A percentile compares a stretch with the other conserved stretches of the same genome.
These are phyloP conservation scores for Yamadazyma sp. DNA, from an alignment of 805 yeast species.

Conservation along the genomic window DNA sequence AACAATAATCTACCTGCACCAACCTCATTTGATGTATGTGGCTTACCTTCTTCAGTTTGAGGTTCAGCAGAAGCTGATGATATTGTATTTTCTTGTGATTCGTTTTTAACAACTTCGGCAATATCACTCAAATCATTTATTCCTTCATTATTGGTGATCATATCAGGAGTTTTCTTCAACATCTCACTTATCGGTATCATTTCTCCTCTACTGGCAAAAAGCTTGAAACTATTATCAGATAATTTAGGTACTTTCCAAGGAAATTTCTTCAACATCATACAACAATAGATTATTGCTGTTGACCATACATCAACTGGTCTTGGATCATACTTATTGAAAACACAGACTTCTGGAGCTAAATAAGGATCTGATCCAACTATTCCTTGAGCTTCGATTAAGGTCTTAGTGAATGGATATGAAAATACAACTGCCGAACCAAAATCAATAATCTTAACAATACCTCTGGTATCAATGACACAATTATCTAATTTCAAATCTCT, in stretches of 20 bases:
- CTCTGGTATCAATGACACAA: slow-evolving; percentile 72
- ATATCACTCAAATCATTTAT: slow-evolving; percentile 15
- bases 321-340: slow-evolving; percentile 62
- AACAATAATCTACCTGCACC: slow-evolving; percentile 72
- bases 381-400: slow-evolving; percentile 62
- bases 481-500: slow-evolving; percentile 80
- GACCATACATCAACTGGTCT: slow-evolving; percentile 83
- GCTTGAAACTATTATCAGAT: slow-evolving; percentile 65
- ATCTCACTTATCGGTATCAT: slow-evolving; percentile 58
- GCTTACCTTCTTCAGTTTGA: slow-evolving; percentile 23
- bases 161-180: slow-evolving; percentile 30
- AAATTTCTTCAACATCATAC: slow-evolving; percentile 80
- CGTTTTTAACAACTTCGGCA: slow-evolving; percentile 8
- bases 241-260: slow-evolving; percentile 84
- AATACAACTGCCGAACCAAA: slow-evolving; percentile 84
- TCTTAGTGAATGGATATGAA: slow-evolving; percentile 68
- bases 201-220: slow-evolving; percentile 57
- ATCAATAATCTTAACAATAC: slow-evolving; percentile 75
- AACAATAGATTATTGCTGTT: slow-evolving; percentile 77
- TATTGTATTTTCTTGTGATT: neutral
- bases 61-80: neutral
- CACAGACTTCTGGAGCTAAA: slow-evolving; percentile 78
- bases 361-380: slow-evolving; percentile 86
- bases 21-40: slow-evolving; percentile 61
- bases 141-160: slow-evolving; percentile 12